These are phyloP conservation scores for Ogataea zsoltii DNA, from an alignment of 805 yeast species.

Conservation along the genomic window DNA sequence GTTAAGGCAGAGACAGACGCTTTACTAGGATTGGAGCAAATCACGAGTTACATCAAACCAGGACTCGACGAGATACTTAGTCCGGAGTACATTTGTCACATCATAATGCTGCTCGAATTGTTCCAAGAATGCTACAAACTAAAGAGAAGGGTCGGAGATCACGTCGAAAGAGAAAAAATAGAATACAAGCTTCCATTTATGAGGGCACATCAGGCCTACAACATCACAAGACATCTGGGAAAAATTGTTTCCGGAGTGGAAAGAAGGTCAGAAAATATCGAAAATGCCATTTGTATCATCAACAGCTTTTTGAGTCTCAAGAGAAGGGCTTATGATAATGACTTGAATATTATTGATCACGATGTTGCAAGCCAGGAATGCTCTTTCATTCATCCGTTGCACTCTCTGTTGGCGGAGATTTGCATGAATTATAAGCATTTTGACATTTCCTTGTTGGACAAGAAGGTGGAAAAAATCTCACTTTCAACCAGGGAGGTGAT, in stretches of 20 bases:
- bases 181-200: slow-evolving; percentile 52
- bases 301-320: slow-evolving; percentile 35
- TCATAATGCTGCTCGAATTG: slow-evolving; percentile 48
- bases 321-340: slow-evolving; percentile 29
- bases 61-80: slow-evolving; percentile 25
- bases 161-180: slow-evolving; percentile 58
- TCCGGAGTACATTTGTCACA: slow-evolving; percentile 34
- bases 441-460: slow-evolving; percentile 16
- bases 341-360: slow-evolving; percentile 30
- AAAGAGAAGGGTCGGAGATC: slow-evolving; percentile 64
- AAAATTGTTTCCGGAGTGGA: slow-evolving; percentile 26
- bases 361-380: slow-evolving; percentile 47
- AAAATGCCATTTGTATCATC: slow-evolving; percentile 38
- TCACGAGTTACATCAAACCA: slow-evolving; percentile 28
- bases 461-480: slow-evolving; percentile 13
- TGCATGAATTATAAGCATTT: slow-evolving; percentile 37
- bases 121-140: slow-evolving; percentile 62
- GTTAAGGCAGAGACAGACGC: slow-evolving; percentile 14
- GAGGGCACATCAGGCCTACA: slow-evolving; percentile 27
- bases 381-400: slow-evolving; percentile 61
- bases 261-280: slow-evolving; percentile 20
- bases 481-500: slow-evolving; percentile 6
- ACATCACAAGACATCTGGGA: slow-evolving; percentile 28
- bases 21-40: slow-evolving; percentile 22
- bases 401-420: slow-evolving; percentile 52